Percentiles rank a stretch among this genome's conserved stretches.
These are phyloP conservation scores for Sclerotinia trifoliorum DNA, from an alignment of 2,329 filamentous ascomycete species.

Conservation along the genomic window DNA sequence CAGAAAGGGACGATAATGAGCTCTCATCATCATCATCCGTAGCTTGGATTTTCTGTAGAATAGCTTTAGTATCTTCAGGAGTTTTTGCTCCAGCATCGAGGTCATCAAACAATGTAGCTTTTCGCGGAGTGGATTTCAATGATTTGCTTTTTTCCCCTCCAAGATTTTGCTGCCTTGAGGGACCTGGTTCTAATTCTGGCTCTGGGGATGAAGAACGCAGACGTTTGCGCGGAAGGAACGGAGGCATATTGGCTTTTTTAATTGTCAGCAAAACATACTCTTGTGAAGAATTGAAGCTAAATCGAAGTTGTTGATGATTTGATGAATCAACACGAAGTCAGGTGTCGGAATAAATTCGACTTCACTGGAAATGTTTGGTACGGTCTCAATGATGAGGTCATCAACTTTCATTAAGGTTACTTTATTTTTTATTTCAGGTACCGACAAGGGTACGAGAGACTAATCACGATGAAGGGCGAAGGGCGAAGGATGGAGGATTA, in stretches of 20 bases:
- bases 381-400: conserved; percentile 2
- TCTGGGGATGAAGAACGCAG: conserved; percentile 50
- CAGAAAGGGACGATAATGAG: conserved; percentile 41
- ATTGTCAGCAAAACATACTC: conserved; percentile 18
- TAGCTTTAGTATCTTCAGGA: conserved; percentile 45
- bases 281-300: neutral
- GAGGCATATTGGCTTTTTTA: conserved; percentile 55
- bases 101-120: conserved; percentile 60
- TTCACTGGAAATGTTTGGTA: neutral
- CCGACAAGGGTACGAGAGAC: neutral
- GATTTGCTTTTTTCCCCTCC: conserved; percentile 30
- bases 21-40: conserved; percentile 45
- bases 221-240: conserved; percentile 66
- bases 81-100: conserved; percentile 51
- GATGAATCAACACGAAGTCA: conserved; percentile 15
- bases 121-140: conserved; percentile 44
- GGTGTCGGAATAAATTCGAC: neutral
- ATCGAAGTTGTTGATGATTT: neutral
- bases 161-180: neutral
- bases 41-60: conserved; percentile 47
- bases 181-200: conserved; percentile 34
- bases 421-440: neutral
- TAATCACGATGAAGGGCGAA: neutral
- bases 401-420: neutral
- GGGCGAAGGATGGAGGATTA: neutral